phyloP scores from a whole-genome alignment of 164 flowering plant species.

The Liriodendron chinense region DNA sequence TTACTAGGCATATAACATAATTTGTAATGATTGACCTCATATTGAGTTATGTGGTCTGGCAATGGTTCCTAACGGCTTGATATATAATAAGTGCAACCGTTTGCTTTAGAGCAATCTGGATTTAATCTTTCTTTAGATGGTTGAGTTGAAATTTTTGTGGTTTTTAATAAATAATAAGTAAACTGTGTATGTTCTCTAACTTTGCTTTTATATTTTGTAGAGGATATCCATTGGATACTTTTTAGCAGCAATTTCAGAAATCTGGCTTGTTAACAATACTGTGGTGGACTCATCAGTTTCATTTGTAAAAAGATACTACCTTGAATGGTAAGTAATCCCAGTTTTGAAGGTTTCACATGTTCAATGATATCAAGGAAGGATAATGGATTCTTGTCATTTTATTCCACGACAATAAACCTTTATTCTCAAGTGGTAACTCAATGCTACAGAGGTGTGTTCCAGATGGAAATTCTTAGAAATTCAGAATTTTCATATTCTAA shows the following conservation, averaged over 20 bases:
- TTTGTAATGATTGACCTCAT: neutral
- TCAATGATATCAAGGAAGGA: neutral
- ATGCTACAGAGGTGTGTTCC: too few species aligned
- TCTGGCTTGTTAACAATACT: conserved; percentile 50
- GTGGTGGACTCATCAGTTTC: conserved; percentile 45
- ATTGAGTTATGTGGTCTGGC: too few species aligned
- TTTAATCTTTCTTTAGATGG: neutral
- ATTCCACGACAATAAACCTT: neutral
- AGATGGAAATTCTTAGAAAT: too few species aligned
- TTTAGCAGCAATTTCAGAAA: conserved; percentile 60
- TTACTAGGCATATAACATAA: too few species aligned
- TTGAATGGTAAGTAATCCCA: conserved; percentile 52
- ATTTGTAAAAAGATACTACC: conserved; percentile 56
- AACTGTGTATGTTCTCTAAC: neutral
- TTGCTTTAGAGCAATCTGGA: neutral
- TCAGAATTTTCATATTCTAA: too few species aligned
- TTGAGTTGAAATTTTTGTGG: neutral
- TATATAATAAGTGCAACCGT: neutral
- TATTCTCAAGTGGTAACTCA: neutral
- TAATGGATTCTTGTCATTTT: neutral
- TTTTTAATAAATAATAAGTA: neutral
- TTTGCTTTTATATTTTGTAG: conserved; percentile 26
- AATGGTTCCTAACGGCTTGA: neutral
- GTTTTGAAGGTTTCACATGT: neutral
- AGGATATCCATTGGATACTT: conserved; percentile 75